These are phyloP conservation scores for Metarhizium robertsii DNA, from an alignment of 2,329 filamentous ascomycete genomes.

Conservation along the genomic window DNA sequence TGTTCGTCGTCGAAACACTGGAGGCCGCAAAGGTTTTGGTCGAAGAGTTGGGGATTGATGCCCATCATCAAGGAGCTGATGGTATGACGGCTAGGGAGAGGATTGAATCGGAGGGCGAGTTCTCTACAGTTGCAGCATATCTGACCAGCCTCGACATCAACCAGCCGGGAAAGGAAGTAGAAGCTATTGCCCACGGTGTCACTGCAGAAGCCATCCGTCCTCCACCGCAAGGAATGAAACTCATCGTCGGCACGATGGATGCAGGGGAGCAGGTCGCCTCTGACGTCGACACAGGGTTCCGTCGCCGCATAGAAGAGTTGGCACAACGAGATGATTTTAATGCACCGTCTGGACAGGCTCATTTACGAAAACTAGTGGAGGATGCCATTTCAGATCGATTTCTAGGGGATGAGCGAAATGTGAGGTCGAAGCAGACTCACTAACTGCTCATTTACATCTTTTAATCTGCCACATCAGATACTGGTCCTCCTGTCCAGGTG, in stretches of 20 bases:
- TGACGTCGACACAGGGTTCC: conserved; percentile 73
- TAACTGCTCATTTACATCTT: conserved; percentile 33
- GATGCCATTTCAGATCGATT: conserved; percentile 67
- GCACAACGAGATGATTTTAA: conserved; percentile 78
- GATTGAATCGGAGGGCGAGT: conserved; percentile 70
- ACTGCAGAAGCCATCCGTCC: conserved; percentile 41
- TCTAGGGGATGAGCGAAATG: conserved; percentile 53
- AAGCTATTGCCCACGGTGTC: conserved; percentile 16
- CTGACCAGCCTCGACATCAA: conserved; percentile 32
- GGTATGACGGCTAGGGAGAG: conserved; percentile 75
- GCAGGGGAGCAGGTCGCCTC: conserved; percentile 49
- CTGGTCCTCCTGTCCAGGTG: conserved; percentile 37
- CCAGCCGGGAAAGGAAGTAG: conserved; percentile 19
- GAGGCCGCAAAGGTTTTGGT: conserved; percentile 71
- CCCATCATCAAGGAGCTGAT: conserved; percentile 56
- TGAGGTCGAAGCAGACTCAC: conserved; percentile 47
- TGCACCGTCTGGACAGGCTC: conserved; percentile 67
- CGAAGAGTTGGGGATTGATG: conserved; percentile 69
- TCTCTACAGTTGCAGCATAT: conserved; percentile 65
- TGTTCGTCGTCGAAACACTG: conserved; percentile 82
- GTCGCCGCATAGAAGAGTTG: conserved; percentile 78
- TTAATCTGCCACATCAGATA: conserved; percentile 54
- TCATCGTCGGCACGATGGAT: conserved; percentile 69
- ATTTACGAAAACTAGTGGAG: conserved; percentile 68
- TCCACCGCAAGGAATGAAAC: conserved; percentile 64